phyloP scores from a whole-genome alignment of 441 rosid species.

The Lepidium campestre region DNA sequence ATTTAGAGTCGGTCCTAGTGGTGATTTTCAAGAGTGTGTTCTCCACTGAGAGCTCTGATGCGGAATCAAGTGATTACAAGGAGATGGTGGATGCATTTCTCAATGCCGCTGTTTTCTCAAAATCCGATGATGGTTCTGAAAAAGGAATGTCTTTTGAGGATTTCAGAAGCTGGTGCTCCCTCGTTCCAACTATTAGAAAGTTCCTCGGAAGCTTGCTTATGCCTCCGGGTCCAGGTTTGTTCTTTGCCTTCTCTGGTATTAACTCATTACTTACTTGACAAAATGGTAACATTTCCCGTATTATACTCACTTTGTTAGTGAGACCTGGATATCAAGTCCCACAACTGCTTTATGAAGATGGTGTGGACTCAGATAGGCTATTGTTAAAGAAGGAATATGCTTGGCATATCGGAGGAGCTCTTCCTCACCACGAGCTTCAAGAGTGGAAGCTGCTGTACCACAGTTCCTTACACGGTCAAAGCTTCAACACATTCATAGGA shows the following conservation, averaged over 20 bases:
- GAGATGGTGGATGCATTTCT: slow-evolving; percentile 47
- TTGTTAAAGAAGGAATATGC: slow-evolving; percentile 68
- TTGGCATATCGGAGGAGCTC: slow-evolving; percentile 92
- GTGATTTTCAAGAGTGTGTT: slow-evolving; percentile 45
- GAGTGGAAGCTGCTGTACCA: slow-evolving; percentile 90
- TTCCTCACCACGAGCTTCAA: slow-evolving; percentile 63
- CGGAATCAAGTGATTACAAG: slow-evolving; percentile 24
- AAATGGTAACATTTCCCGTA: neutral
- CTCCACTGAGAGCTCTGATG: slow-evolving; percentile 29
- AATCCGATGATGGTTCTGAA: slow-evolving; percentile 35
- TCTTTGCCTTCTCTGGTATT: neutral
- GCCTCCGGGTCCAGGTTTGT: slow-evolving; percentile 57
- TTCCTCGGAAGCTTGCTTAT: slow-evolving; percentile 76
- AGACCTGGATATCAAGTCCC: slow-evolving; percentile 70
- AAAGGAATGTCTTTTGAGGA: slow-evolving; percentile 70
- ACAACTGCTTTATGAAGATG: slow-evolving; percentile 37
- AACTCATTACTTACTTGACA: neutral
- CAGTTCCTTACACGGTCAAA: slow-evolving; percentile 65
- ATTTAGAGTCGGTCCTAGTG: slow-evolving; percentile 46
- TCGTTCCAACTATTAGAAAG: slow-evolving; percentile 66
- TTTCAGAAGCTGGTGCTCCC: slow-evolving; percentile 64
- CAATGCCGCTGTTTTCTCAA: slow-evolving; percentile 54
- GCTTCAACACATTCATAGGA: slow-evolving; percentile 85
- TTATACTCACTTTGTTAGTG: slow-evolving; percentile 22
- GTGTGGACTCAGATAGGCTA: slow-evolving; percentile 40